phyloP scores from a whole-genome alignment of 164 flowering plant genomes.

The Piper betle region DNA sequence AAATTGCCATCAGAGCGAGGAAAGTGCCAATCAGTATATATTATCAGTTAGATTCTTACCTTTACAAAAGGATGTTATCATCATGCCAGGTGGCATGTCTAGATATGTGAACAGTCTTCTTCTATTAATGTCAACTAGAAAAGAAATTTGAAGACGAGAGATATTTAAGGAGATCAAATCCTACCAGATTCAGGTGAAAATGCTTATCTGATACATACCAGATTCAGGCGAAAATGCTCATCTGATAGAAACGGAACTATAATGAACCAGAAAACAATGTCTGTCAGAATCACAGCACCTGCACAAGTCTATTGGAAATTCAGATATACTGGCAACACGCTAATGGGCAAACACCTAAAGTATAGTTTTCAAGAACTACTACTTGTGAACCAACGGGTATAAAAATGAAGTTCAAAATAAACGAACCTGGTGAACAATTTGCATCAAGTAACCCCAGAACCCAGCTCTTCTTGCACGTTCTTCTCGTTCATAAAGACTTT shows the following conservation, averaged over 20 bases:
- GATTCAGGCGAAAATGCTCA: slow-evolving; percentile 27
- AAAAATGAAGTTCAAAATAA: not conserved
- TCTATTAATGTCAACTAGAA: not conserved
- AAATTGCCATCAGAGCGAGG: not conserved
- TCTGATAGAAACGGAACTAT: slow-evolving; percentile 47
- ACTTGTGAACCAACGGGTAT: not conserved
- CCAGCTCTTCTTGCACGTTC: slow-evolving; percentile 27
- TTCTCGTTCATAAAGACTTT: slow-evolving; percentile 21
- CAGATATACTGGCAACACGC: not conserved
- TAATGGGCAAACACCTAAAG: no score
- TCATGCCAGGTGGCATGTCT: no score
- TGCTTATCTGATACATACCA: slow-evolving; percentile 15
- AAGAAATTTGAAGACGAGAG: not conserved
- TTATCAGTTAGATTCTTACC: not conserved
- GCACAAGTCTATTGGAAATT: slow-evolving; percentile 40
- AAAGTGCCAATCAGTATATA: not conserved
- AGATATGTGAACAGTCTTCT: no score
- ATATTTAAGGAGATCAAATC: not conserved
- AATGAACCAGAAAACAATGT: slow-evolving; percentile 73
- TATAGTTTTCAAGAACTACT: not conserved
- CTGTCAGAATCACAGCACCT: slow-evolving; percentile 78
- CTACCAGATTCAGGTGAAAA: slow-evolving; percentile 22
- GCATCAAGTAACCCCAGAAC: slow-evolving; percentile 48
- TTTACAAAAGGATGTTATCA: not conserved
- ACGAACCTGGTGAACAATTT: slow-evolving; percentile 33